These are phyloP conservation scores for Kazachstania kunashirensis DNA, from an alignment of 805 yeast species.

Conservation along the genomic window DNA sequence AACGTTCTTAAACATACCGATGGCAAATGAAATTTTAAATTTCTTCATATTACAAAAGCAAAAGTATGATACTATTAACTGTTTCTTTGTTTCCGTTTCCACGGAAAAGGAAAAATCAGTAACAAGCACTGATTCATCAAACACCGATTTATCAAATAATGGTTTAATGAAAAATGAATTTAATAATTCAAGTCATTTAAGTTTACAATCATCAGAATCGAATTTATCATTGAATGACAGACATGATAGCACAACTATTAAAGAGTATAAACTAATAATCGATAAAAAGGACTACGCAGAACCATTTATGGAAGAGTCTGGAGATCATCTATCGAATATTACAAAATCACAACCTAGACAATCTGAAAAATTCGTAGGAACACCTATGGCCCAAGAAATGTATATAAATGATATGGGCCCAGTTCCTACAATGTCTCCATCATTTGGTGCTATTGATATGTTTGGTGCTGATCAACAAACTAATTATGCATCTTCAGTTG, in stretches of 20 bases:
- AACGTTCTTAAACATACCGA: conserved; percentile 21
- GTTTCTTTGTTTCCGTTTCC: conserved; percentile 9
- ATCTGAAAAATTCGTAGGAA: conserved; percentile 8
- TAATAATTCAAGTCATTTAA: conserved; percentile 5
- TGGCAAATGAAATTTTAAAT: conserved; percentile 22
- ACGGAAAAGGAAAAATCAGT: background rate
- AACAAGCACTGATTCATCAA: background rate
- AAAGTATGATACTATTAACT: conserved; percentile 8
- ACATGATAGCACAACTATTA: conserved; percentile 9
- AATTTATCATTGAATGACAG: conserved; percentile 7
- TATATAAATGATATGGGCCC: conserved; percentile 10
- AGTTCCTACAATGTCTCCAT: conserved; percentile 2
- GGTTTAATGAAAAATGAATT: background rate
- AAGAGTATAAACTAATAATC: conserved; percentile 10
- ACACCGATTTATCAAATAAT: background rate
- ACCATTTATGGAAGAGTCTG: conserved; percentile 11
- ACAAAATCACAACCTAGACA: conserved; percentile 13
- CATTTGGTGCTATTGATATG: conserved; percentile 2
- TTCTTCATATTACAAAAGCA: conserved; percentile 9
- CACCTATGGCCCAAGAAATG: conserved; percentile 20
- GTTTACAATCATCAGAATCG: conserved; percentile 9
- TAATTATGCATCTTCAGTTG: background rate
- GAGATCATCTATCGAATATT: conserved; percentile 13
- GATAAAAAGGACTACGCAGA: conserved; percentile 9
- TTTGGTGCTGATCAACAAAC: background rate